Base-by-base conservation (phyloP, 2,329 filamentous ascomycete species). In the Fusarium liriodendri region DNA sequence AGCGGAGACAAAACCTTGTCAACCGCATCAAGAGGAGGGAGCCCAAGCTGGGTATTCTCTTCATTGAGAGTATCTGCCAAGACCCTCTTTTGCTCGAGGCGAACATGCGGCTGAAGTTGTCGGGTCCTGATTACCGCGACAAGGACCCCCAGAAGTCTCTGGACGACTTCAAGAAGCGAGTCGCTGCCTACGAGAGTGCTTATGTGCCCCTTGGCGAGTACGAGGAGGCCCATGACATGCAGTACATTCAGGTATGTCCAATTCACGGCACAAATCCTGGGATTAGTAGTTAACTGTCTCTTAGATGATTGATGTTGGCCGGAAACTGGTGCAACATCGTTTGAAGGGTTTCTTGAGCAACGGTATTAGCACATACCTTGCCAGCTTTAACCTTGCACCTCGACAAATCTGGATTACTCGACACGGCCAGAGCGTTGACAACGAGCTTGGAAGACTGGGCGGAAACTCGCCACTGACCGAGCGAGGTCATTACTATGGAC, bases 361-460 rank as follows among this genome's bases (percentile, higher is more conserved):
- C 42, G 94, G 97, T 72, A 97, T 97, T 64, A 95, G 97, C 66
- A 97, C 95, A 74, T 99, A 98, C 79, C 88, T 99, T 11, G 93
- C 97, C 54, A 98, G 97, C 77, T 99, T 99, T 87, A 98, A 99
- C 78, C 89, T 99, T 18, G 94, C 96, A 0, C 95, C 97, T 1
- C 90, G 97, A 64, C 96, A 98, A 82, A 98, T 99, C 70, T 99
- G 97, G 97, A 97, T 99, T 80, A 98, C 97, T 2, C 89, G 97
- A 60, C 97, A 98, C 80, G 97, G 97, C 47, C 94, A 98, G 83
- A 98, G 95, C 66, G 81, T 90, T 70, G 97, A 99, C 81, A 98
- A 99, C 80, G 88, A 94, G 67, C 87, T 91, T 4, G 95, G 95
- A 70, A 97, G 94, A 82, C 94, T 99, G 70, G 97, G 97, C 45